These are phyloP conservation scores for Citropsis articulata DNA, from an alignment of 345 rosid genomes.

Conservation along the genomic window DNA sequence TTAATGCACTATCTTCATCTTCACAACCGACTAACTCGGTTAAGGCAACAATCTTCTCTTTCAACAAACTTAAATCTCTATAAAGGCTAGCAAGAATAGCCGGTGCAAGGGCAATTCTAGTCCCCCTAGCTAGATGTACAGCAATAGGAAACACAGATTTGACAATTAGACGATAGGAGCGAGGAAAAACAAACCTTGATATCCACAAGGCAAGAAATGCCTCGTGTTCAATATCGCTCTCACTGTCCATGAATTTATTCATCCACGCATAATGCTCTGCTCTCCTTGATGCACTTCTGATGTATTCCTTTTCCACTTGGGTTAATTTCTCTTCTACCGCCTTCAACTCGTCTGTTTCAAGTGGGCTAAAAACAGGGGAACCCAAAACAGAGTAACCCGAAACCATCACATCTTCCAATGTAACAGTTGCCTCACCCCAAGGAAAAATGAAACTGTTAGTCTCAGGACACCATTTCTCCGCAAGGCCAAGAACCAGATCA, in stretches of 20 bases:
- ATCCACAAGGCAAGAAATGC: slow-evolving; percentile 44
- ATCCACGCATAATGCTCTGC: background rate
- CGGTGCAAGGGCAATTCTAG: slow-evolving; percentile 46
- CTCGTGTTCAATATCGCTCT: slow-evolving; percentile 37
- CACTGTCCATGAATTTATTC: slow-evolving; percentile 23
- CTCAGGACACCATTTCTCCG: slow-evolving; percentile 47
- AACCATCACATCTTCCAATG: slow-evolving; percentile 45
- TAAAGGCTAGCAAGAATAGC: slow-evolving; percentile 41
- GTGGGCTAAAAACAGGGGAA: slow-evolving; percentile 29
- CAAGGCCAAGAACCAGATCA: slow-evolving; percentile 36
- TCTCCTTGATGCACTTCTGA: background rate
- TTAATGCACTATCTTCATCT: background rate
- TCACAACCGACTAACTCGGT: background rate
- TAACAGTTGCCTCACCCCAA: slow-evolving; percentile 63
- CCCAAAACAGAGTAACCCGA: slow-evolving; percentile 46
- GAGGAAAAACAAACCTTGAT: slow-evolving; percentile 28
- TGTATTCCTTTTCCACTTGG: background rate
- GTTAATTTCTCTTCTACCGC: slow-evolving; percentile 13
- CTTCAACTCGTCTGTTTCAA: slow-evolving; percentile 22
- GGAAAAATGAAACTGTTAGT: slow-evolving; percentile 49
- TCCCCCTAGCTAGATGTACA: slow-evolving; percentile 35
- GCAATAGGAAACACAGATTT: slow-evolving; percentile 23
- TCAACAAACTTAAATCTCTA: slow-evolving; percentile 30
- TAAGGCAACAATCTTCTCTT: slow-evolving; percentile 12
- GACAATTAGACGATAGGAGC: background rate